These are phyloP conservation scores for Alternaria solani DNA, from an alignment of 2,329 filamentous ascomycete genomes.

Conservation along the genomic window DNA sequence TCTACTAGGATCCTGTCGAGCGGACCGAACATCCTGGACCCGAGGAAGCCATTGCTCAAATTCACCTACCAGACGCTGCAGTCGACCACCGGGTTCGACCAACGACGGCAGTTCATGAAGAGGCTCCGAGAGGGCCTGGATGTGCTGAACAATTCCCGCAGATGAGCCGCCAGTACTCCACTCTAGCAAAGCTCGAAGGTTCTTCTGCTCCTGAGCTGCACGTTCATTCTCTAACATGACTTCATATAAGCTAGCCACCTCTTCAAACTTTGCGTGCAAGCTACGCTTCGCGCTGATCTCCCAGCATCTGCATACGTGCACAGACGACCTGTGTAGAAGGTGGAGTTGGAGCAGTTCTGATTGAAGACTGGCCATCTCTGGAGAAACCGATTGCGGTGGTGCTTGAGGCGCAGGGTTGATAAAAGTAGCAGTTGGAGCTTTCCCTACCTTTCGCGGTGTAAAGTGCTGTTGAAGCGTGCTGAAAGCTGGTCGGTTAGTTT, in stretches of 20 bases:
- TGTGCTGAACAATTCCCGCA: constrained; percentile 43
- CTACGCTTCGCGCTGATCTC: constrained; percentile 42
- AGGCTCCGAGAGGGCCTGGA: constrained; percentile 47
- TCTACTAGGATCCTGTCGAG: constrained; percentile 21
- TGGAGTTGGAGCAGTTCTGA: constrained; percentile 51
- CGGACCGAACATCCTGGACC: constrained; percentile 40
- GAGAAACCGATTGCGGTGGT: constrained; percentile 30
- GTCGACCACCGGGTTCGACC: constrained; percentile 44
- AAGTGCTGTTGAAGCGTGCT: constrained; percentile 52
- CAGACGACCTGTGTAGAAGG: constrained; percentile 43
- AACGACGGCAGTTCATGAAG: constrained; percentile 49
- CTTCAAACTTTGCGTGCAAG: constrained; percentile 46
- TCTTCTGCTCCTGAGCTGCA: constrained; percentile 47
- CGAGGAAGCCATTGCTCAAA: constrained; percentile 46
- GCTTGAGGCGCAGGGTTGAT: constrained; percentile 41
- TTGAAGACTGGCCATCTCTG: constrained; percentile 46
- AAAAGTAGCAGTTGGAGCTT: constrained; percentile 48
- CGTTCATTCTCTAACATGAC: constrained; percentile 48
- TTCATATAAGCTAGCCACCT: constrained; percentile 47
- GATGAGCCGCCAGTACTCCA: constrained; percentile 42
- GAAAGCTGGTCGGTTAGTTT: constrained; percentile 44
- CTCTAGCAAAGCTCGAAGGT: constrained; percentile 46
- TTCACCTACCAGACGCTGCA: constrained; percentile 36
- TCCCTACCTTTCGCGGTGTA: constrained; percentile 47
- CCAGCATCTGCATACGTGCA: constrained; percentile 39